Base-by-base conservation (phyloP, 129 eudicot genomes). In the Chrysanthemum seticuspe region DNA sequence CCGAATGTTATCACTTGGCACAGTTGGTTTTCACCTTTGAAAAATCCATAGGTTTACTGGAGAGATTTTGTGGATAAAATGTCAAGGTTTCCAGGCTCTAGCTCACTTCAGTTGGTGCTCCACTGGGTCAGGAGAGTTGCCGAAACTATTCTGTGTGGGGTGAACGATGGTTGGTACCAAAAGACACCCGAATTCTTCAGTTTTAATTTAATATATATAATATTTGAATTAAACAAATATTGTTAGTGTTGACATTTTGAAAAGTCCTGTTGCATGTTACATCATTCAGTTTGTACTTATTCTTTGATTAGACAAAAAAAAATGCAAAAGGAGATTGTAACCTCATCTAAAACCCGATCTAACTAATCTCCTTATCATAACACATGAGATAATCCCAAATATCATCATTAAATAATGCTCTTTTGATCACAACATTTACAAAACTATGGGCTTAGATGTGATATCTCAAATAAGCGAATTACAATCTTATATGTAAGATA, bases 291-390 rank as follows among this genome's bases (percentile, higher is more conserved):
- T 60, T 60, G 44, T 25, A 61, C 11, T 27, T 53, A 1, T 6
- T 27, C 18, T 61, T 12, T 4, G 16, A 61, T 23, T 61, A 40
- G 47, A 19, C 58, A 53, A 53, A 13, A 19, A 13, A 19, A 53
- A 6, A 36, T 52, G 14, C 5, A 57, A 18, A 5, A 7, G 13
- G 45, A 3, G 10, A 31, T 56, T 10, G 10, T 6, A 55, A 62
- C 67, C 49, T 62, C 21, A 31, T 13, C 67, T 13, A 50, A 29
- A 55, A 62, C 48, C 5, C 47, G 29, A 62, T 62, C 67, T 62
- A 62, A 62, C 31, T 10, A 31, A 62, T 12, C 25, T 0, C 25
- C 25, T 23, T 23, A 23, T 23, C 25, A 0, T 23, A 23, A 23
- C 25, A 23, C 25, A 23, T 23, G 25, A 23, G 25, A 23, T 62